Conservation (phyloP, 2,329 filamentous ascomycete species). For the Talaromyces sp. region DNA sequence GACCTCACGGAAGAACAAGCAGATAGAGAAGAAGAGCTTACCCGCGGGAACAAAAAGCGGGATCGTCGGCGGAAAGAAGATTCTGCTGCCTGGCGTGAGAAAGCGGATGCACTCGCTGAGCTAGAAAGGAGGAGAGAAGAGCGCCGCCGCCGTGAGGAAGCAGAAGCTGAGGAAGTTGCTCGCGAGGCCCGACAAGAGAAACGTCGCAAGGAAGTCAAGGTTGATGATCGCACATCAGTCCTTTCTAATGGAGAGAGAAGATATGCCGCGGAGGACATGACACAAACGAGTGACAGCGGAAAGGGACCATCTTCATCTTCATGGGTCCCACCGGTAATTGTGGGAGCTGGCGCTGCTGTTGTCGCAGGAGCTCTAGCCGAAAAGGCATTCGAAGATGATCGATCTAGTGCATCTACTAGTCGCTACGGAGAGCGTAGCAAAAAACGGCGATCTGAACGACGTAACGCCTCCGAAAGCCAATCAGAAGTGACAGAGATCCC, state of each 20-base stretch:
- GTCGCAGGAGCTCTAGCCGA: constrained; percentile 42
- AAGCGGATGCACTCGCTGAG: constrained; percentile 18
- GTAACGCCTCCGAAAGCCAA: constrained; percentile 25
- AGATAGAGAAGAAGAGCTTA: constrained; percentile 44
- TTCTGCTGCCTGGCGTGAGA: constrained; percentile 18
- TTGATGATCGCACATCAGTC: constrained; percentile 12
- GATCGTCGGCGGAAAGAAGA: constrained; percentile 17
- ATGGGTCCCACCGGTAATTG: constrained; percentile 37
- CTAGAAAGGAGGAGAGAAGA: constrained; percentile 16
- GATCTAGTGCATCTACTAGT: constrained; percentile 30
- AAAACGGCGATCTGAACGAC: constrained; percentile 40
- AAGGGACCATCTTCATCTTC: constrained; percentile 23
- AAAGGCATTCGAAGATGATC: constrained; percentile 27
- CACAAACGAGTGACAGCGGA: neutral
- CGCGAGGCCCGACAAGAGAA: constrained; percentile 21
- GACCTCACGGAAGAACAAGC: constrained; percentile 56
- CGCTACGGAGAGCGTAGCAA: constrained; percentile 37
- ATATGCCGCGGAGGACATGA: neutral
- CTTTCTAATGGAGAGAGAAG: constrained; percentile 15
- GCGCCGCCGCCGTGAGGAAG: constrained; percentile 13
- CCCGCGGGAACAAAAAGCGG: constrained; percentile 18
- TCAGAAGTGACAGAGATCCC: constrained; percentile 25
- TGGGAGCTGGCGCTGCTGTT: constrained; percentile 50
- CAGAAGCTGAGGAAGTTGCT: constrained; percentile 12
- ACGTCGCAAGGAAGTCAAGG: constrained; percentile 23